Evolutionary conservation across 257 asterid genomes (phyloP), one percentile per base, ranked within the genome.

Genomic region (Leonotis leonurus): DNA sequence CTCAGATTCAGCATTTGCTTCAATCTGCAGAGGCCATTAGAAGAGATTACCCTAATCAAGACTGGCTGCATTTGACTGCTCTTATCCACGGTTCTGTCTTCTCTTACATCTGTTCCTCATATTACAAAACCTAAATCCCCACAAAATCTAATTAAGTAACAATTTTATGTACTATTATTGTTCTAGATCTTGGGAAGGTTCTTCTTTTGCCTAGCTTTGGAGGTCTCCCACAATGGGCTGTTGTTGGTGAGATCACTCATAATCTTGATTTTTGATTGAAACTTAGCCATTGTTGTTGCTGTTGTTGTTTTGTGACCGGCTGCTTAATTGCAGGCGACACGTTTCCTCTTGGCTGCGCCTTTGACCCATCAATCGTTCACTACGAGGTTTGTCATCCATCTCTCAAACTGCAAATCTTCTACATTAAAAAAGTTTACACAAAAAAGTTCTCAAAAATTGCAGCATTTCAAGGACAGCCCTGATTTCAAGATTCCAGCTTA

Each of bases 21-120:
- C 86, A 80, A 39, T 68, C 70, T 57, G 83, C 86, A 30, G 86
- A 80, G 61, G 86, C 83, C 43, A 77, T 77, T 10, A 62, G 86
- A 27, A 69, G 62, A 59, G 86, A 80, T 69, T 80, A 71, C 40
- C 81, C 86, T 3, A 27, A 80, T 52, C 70, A 80, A 56, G 83
- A 80, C 24, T 77, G 86, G 86, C 60, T 80, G 57, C 86, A 80
- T 55, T 56, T 80, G 54, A 80, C 86, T 53, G 83, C 83, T n/a
- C 79, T 77, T 3, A 72, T 80, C 51, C 83, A 80, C 54, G 86
- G 83, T 77, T 18, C 8, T 16, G 11, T n/a, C n/a, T n/a, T 10
- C 6, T 24, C 21, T 7, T 10, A 16, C 7, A 13, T 43, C 9
- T 43, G 0, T 49, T 12, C 17, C 13, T 0, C 0, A 20, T 16